Evolutionary conservation across 202 grass and related monocot species (phyloP), one percentile per base, ranked within the genome.

Genomic region (Panicum virgatum): DNA sequence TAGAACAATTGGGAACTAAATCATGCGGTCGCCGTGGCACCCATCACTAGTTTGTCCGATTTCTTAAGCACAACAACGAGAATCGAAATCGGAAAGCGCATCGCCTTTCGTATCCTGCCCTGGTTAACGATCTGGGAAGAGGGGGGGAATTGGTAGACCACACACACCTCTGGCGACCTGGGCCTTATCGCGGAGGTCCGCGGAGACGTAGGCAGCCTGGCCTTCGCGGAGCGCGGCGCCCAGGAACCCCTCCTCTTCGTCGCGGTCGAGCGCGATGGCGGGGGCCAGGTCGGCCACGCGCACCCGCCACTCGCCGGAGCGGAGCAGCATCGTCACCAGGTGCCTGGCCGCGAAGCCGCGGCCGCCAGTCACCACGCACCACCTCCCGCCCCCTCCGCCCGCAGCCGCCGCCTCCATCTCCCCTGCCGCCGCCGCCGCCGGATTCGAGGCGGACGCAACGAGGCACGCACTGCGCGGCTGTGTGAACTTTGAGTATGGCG

Each of bases 291-390:
- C 92, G 48, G 92, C 85, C 69, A 98, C 93, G 58, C 92, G 92
- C 37, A 98, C 92, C 18, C 73, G 88, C 92, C 92, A 96, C 53
- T 80, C 76, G 40, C 86, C 87, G 70, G 92, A 93, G 61, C 89
- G 87, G 53, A 98, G 80, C 43, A 95, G 85, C 89, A 95, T 90
- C 74, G 85, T 65, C 54, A 98, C 90, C 72, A 92, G 74, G 47
- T 92, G 92, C 70, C 90, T 88, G 67, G 96, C 96, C 40, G 92
- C 90, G 71, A 98, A 98, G 45, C 92, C 96, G 59, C 96, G 85
- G 46, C 92, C 96, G 22, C 96, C 89, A 1, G 96, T 98, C 23
- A 98, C 96, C 64, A 90, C 92, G 70, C 96, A 96, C 90, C 88
- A 95, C 62, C 87, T 82, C 52, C 78, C 80, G 0, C 79, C 84